Conservation (phyloP, 805 yeast species). For the Saccharomycopsis fodiens region DNA sequence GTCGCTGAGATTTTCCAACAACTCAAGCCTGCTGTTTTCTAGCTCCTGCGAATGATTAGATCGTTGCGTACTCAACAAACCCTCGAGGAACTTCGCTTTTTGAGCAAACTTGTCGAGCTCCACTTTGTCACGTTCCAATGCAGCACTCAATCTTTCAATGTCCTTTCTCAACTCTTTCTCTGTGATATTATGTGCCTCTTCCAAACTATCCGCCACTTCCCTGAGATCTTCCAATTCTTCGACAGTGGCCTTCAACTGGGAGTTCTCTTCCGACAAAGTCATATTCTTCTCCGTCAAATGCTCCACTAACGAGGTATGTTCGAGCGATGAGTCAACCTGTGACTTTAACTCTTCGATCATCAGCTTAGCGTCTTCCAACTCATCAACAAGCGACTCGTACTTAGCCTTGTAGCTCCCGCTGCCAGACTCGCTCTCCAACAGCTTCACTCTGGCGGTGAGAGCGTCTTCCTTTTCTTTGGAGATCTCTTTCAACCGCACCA, state of each 20-base stretch:
- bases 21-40: slow-evolving; percentile 1
- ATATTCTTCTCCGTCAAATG: slow-evolving; percentile 31
- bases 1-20: not conserved
- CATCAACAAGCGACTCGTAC: slow-evolving; percentile 13
- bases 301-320: slow-evolving; percentile 29
- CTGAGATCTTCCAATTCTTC: slow-evolving; percentile 43
- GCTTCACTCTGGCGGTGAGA: slow-evolving; percentile 24
- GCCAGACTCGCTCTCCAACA: slow-evolving; percentile 11
- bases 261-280: slow-evolving; percentile 30
- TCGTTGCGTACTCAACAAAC: slow-evolving; percentile 3
- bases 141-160: slow-evolving; percentile 23
- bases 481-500: slow-evolving; percentile 29
- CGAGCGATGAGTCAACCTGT: slow-evolving; percentile 26
- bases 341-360: slow-evolving; percentile 25
- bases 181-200: slow-evolving; percentile 33
- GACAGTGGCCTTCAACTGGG: slow-evolving; percentile 30
- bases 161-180: slow-evolving; percentile 38
- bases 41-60: slow-evolving; percentile 4
- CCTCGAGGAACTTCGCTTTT: slow-evolving; percentile 6
- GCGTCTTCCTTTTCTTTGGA: slow-evolving; percentile 26
- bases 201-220: slow-evolving; percentile 42
- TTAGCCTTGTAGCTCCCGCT: slow-evolving; percentile 6
- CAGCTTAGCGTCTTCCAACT: slow-evolving; percentile 19
- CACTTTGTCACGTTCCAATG: slow-evolving; percentile 4
- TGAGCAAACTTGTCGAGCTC: slow-evolving; percentile 8